phyloP scores from a whole-genome alignment of 768 basidiomycete species.

The Boletellus ananas region DNA sequence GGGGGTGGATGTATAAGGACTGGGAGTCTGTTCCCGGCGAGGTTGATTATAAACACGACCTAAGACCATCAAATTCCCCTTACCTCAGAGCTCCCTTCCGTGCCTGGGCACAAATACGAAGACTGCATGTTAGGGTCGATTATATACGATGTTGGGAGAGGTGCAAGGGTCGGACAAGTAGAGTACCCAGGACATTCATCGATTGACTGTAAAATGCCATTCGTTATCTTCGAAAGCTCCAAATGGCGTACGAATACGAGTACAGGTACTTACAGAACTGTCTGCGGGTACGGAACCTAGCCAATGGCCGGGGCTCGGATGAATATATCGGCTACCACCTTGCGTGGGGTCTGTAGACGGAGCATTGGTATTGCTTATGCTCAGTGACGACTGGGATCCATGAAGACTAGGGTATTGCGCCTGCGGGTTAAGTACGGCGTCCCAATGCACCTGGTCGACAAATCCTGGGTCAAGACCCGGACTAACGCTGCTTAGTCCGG shows the following conservation, averaged over 20 bases:
- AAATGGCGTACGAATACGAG: background rate
- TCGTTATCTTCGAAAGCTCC: background rate
- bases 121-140: background rate
- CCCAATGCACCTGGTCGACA: background rate
- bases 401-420: background rate
- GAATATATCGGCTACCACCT: background rate
- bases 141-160: background rate
- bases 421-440: background rate
- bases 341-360: background rate
- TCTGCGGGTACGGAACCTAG: background rate
- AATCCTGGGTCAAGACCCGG: background rate
- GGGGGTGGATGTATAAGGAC: fast-evolving
- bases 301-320: background rate
- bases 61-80: background rate
- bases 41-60: background rate
- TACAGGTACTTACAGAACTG: slow-evolving; percentile 1
- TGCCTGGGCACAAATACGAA: background rate
- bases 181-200: background rate
- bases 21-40: background rate
- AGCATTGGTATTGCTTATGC: no score
- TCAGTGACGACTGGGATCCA: background rate
- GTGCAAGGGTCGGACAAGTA: background rate
- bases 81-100: background rate
- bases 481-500: background rate
- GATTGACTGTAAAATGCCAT: background rate